Percentiles rank a stretch among this genome's conserved stretches.
Evolutionary conservation across 116 monocot genomes (phyloP).

Genomic region (Cymodocea nodosa): DNA sequence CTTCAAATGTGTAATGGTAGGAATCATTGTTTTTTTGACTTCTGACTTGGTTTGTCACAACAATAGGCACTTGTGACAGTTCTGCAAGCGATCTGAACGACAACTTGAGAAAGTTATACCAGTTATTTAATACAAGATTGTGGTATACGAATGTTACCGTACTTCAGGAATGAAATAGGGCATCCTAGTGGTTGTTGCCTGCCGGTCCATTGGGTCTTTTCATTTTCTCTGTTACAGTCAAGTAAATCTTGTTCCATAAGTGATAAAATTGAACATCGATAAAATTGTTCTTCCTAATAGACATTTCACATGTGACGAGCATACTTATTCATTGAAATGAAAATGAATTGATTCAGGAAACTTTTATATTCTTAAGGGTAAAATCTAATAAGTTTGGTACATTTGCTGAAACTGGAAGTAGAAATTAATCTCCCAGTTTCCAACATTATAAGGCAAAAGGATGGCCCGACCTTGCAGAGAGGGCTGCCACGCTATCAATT

Average conservation of each 20-base stretch:
- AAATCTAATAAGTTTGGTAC: too few species aligned
- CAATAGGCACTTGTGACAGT: conserved; percentile 71
- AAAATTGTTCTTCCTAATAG: too few species aligned
- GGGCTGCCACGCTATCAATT: conserved; percentile 86
- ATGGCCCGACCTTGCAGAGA: conserved; percentile 34
- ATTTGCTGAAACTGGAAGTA: too few species aligned
- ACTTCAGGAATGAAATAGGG: conserved; percentile 82
- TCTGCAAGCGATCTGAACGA: conserved; percentile 83
- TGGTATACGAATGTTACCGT: conserved; percentile 10
- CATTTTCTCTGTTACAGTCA: conserved; percentile 49
- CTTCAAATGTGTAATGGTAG: conserved; percentile 66
- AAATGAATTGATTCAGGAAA: too few species aligned
- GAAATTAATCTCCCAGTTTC: not conserved
- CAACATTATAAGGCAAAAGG: not conserved
- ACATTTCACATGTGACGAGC: too few species aligned
- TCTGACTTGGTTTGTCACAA: conserved; percentile 92
- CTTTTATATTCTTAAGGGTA: too few species aligned
- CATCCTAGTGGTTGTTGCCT: conserved; percentile 30
- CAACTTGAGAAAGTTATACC: conserved; percentile 64
- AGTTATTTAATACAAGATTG: conserved; percentile 7
- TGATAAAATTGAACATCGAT: too few species aligned
- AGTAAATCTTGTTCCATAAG: too few species aligned
- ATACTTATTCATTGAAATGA: too few species aligned
- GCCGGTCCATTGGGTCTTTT: conserved; percentile 17
- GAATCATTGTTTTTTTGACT: conserved; percentile 42